Evolutionary conservation across 352 stramenopile species (phyloP), one percentile per base, ranked within the genome.

Genomic region (Blastocystis sp.): DNA sequence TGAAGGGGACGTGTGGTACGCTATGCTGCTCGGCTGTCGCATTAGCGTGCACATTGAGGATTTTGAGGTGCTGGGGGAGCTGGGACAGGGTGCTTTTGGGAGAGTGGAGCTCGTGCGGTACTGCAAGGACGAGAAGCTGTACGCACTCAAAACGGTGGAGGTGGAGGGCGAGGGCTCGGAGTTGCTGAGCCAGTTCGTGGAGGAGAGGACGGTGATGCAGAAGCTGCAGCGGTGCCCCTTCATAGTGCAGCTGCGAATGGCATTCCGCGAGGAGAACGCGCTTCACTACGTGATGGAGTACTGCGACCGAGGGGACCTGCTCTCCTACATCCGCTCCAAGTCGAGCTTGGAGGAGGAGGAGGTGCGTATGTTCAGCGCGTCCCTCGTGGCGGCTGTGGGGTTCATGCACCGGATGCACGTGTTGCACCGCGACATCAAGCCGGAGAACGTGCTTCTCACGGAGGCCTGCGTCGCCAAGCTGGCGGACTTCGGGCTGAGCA

Each of bases 341-440:
- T 29, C 24, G 24, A 19, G 74, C 31, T 24, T 85, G 24, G 6
- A 31, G 1, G 61, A 67, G 51, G 74, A 85, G n/a, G 66, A 78
- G 66, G 59, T 31, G 19, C 74, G 51, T 13, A 13, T 21, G 24
- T 29, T 85, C 6, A 45, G n/a, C 55, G 67, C 79, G 21, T 63
- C 39, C 13, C 79, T 89, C 16, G 60, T 89, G 12, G 9, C 59
- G 13, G 79, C 79, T 16, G 67, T 89, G 41, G 79, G 79, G 6
- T 60, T 29, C 35, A 35, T 89, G 24, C 79, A 89, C 60, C 26
- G n/a, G 16, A 39, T 60, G 33, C 61, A 79, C 60, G 62, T 89
- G n/a, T 62, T 89, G 6, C 79, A 89, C n/a, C 55, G 79, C 33
- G 79, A 89, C 60, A 89, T 89, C 60, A 89, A 89, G 50, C 79